phyloP scores from a whole-genome alignment of 352 stramenopile species.

The Phytophthora tubulina region DNA sequence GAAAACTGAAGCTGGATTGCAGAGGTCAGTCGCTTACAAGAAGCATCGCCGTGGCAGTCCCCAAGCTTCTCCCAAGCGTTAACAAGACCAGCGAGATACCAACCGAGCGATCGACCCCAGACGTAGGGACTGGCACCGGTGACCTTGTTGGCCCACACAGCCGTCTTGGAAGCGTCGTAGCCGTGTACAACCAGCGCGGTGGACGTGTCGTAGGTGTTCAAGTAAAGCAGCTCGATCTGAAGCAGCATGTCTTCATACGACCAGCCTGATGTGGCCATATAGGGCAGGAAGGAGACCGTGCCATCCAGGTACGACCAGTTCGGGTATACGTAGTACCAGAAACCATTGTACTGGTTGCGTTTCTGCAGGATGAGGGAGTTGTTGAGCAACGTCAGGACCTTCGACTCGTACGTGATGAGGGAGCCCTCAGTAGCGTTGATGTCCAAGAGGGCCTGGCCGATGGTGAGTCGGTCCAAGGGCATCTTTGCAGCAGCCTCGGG shows the following conservation, averaged over 20 bases:
- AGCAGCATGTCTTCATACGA: conserved; percentile 40
- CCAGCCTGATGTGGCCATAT: conserved; percentile 40
- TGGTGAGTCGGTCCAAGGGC: conserved; percentile 38
- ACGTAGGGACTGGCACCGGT: conserved; percentile 37
- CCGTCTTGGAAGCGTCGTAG: conserved; percentile 40
- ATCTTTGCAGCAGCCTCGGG: conserved; percentile 28
- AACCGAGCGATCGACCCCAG: conserved; percentile 38
- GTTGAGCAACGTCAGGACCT: conserved; percentile 31
- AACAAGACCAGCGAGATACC: conserved; percentile 40
- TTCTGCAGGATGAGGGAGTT: conserved; percentile 31
- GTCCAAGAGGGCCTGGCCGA: conserved; percentile 34
- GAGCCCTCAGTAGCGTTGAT: conserved; percentile 31
- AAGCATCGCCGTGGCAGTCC: conserved; percentile 14
- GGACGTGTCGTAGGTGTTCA: conserved; percentile 32
- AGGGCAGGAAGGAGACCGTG: conserved; percentile 39
- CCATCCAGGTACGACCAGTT: conserved; percentile 46
- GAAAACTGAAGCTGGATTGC: conserved; percentile 31
- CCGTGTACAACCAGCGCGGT: conserved; percentile 33
- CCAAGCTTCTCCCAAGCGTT: conserved; percentile 37
- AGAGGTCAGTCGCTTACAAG: conserved; percentile 14
- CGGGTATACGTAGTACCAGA: conserved; percentile 47
- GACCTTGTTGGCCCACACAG: conserved; percentile 37
- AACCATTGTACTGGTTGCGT: conserved; percentile 39
- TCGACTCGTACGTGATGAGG: conserved; percentile 23
- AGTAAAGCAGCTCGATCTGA: conserved; percentile 42